Conservation (phyloP, 2,329 filamentous ascomycete species). For the Arthrinium puccinioides region DNA sequence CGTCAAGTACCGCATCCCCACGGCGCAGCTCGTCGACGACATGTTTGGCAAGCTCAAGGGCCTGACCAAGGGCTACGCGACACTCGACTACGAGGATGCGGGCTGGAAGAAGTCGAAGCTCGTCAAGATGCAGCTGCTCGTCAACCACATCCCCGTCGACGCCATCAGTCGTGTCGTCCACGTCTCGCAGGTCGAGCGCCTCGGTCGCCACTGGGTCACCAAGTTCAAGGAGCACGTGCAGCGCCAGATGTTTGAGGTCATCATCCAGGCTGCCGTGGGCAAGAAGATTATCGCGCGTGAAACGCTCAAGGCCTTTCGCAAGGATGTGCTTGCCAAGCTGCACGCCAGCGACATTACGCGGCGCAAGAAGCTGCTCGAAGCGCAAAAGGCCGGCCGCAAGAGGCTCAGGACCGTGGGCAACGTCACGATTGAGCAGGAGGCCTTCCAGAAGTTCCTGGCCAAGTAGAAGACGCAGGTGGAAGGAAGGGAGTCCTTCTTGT, state of each 20-base stretch:
- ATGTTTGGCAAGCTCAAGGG: constrained; percentile 96
- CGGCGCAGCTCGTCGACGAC: constrained; percentile 89
- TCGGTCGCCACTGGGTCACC: constrained; percentile 81
- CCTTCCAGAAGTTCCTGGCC: constrained; percentile 88
- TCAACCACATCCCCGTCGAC: constrained; percentile 90
- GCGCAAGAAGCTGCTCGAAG: constrained; percentile 82
- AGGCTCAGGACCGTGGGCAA: constrained; percentile 78
- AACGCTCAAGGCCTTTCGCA: constrained; percentile 92
- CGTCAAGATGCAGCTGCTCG: constrained; percentile 83
- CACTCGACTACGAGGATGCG: constrained; percentile 92
- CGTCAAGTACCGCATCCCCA: constrained; percentile 81
- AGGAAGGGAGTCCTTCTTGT: too few relatives aligned
- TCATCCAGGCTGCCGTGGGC: constrained; percentile 87
- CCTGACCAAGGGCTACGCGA: constrained; percentile 89
- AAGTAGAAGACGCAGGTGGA: too few relatives aligned
- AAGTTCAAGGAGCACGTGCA: constrained; percentile 98
- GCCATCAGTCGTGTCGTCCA: constrained; percentile 91
- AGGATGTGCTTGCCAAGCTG: constrained; percentile 88
- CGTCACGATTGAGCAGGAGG: constrained; percentile 91
- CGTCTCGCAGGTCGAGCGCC: constrained; percentile 66
- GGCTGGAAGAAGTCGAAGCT: constrained; percentile 77
- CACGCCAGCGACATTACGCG: constrained; percentile 84
- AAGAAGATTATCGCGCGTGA: constrained; percentile 81
- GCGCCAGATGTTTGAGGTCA: constrained; percentile 92
- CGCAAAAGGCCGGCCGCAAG: constrained; percentile 94